phyloP scores from a whole-genome alignment of 192 early-diverging fungal species.

The Lobosporangium transversale region DNA sequence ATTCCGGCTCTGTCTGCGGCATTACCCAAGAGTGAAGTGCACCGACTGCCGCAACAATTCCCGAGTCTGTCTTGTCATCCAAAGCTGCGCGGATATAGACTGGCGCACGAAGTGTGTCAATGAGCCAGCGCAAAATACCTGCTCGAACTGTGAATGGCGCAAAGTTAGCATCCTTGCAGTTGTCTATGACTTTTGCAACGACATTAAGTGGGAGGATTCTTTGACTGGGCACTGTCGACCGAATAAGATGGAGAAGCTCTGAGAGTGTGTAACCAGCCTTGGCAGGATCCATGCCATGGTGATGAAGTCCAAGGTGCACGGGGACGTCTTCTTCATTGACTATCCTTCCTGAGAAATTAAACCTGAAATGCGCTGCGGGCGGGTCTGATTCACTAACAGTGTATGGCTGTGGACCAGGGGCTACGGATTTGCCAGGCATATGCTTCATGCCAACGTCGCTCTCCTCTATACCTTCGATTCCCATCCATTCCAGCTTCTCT shows the following conservation, averaged over 20 bases:
- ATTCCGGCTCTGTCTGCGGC: slow-evolving; percentile 11
- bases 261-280: slow-evolving; percentile 87
- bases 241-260: slow-evolving; percentile 82
- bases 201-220: slow-evolving; percentile 73
- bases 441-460: slow-evolving; percentile 25
- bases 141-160: slow-evolving; percentile 34
- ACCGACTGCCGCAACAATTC: slow-evolving; percentile 60
- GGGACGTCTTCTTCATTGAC: slow-evolving; percentile 67
- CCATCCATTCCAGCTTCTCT: slow-evolving; percentile 79
- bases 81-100: slow-evolving; percentile 70
- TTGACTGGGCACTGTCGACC: slow-evolving; percentile 85
- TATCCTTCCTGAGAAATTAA: slow-evolving; percentile 82
- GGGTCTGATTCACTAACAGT: slow-evolving; percentile 58
- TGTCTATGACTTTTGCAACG: slow-evolving; percentile 67
- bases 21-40: slow-evolving; percentile 58
- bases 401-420: slow-evolving; percentile 61
- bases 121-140: slow-evolving; percentile 48
- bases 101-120: slow-evolving; percentile 54
- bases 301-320: slow-evolving; percentile 79
- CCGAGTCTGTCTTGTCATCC: slow-evolving; percentile 73
- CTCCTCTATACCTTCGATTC: slow-evolving; percentile 38
- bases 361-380: slow-evolving; percentile 68
- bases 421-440: slow-evolving; percentile 51
- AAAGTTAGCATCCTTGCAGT: slow-evolving; percentile 44
- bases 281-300: slow-evolving; percentile 88